Evolutionary conservation across 805 yeast genomes (phyloP).

Genomic region (Candida rishiriensis): DNA sequence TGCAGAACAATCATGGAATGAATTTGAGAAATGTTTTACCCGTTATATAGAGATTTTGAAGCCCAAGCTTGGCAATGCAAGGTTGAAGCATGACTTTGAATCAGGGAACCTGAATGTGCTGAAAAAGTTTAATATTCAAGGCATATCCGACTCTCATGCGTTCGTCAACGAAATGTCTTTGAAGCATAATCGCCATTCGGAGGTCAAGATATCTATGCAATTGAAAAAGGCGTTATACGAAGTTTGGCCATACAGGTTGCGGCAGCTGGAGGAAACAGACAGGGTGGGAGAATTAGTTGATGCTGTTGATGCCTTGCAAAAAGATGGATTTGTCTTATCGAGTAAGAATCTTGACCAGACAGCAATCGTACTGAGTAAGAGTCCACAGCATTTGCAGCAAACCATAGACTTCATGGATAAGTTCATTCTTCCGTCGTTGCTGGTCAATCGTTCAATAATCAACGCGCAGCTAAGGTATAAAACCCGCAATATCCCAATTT

Average conservation of each 20-base stretch:
- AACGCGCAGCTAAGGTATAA: constrained; percentile 6
- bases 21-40: constrained; percentile 25
- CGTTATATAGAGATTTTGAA: constrained; percentile 19
- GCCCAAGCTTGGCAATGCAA: constrained; percentile 12
- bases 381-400: constrained; percentile 14
- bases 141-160: not conserved
- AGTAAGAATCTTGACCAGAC: constrained; percentile 25
- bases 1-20: constrained; percentile 29
- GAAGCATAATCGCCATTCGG: constrained; percentile 1
- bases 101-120: not conserved
- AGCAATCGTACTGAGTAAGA: constrained; percentile 19
- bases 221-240: constrained; percentile 22
- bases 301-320: constrained; percentile 13
- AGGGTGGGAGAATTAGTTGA: constrained; percentile 13
- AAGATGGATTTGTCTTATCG: constrained; percentile 25
- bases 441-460: constrained; percentile 3
- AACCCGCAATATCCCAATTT: not conserved
- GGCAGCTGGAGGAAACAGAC: constrained; percentile 24
- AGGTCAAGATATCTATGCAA: constrained; percentile 19
- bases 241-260: constrained; percentile 28
- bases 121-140: not conserved
- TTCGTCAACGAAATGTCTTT: constrained; percentile 13
- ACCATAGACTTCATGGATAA: constrained; percentile 26
- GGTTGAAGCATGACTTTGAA: constrained; percentile 3
- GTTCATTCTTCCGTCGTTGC: constrained; percentile 22